phyloP scores from a whole-genome alignment of 345 rosid genomes.

The Dipteronia sinensis region DNA sequence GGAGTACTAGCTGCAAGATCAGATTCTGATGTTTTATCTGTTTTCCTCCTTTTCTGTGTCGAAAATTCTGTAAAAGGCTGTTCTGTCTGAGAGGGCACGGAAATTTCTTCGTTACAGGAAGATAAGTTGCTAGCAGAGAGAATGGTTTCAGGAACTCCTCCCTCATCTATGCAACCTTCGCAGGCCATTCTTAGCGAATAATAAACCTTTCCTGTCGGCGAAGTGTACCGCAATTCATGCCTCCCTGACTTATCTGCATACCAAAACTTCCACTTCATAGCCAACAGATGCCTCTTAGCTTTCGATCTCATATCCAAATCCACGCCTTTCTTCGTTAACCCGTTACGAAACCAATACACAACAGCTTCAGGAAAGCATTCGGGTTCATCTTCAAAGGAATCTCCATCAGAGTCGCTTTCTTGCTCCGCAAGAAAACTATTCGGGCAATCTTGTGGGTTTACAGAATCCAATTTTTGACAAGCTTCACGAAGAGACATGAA shows the following conservation, averaged over 20 bases:
- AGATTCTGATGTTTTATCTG: not conserved
- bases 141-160: not conserved
- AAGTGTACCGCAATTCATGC: constrained; percentile 7
- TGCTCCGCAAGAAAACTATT: not conserved
- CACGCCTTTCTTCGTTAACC: not conserved
- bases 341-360: not conserved
- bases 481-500: not conserved
- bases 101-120: not conserved
- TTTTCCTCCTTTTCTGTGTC: not conserved
- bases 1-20: too few relatives aligned
- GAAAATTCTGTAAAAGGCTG: not conserved
- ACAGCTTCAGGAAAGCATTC: not conserved
- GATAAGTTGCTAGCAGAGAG: not conserved
- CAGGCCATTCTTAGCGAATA: constrained; percentile 22
- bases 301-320: not conserved
- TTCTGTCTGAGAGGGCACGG: not conserved
- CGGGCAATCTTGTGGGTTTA: not conserved
- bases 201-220: constrained; percentile 1
- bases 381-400: not conserved
- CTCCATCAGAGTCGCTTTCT: not conserved
- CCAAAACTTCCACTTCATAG: constrained; percentile 13
- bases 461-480: not conserved
- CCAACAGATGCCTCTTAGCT: constrained; percentile 16
- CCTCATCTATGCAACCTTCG: not conserved
- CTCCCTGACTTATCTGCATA: not conserved